Evolutionary conservation across 148 eudicot genomes (phyloP), one percentile per base, ranked within the genome.

Genomic region (Dianthus caryophyllus): DNA sequence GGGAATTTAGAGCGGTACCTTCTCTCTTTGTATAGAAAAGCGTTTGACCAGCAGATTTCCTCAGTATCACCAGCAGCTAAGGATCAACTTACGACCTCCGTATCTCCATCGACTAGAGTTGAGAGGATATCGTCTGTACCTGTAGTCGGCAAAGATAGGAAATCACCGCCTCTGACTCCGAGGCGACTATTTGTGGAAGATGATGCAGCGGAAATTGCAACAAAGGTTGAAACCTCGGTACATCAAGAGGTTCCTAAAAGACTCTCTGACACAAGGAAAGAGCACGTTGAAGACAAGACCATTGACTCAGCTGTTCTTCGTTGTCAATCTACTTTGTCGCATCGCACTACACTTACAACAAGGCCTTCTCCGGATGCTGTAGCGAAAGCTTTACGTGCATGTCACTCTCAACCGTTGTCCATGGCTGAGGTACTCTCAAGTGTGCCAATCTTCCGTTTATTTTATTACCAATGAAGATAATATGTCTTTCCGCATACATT

Each of bases 401-500:
- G 99, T 67, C 90, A 94, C 79, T 94, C 99, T 59, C 99, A 88
- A 72, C 99, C 97, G 1, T 73, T 88, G 78, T 90, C 97, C 50
- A 86, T 85, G 88, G 38, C 72, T 73, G 88, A 84, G 90, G 95
- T 88, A 83, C 53, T 29, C 41, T 39, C 2, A 31, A 18, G 36
- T 54, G 26, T 50, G 60, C 31, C 47, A 21, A 30, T 39, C 56
- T 66, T 66, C 20, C 21, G 8, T 54, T 30, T 44, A 21, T 12
- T 22, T 44, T 17, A 30, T 2, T n/a, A 12, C 21, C 43, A 18
- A 18, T 56, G 20, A 26, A 22, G 57, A 16, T n/a, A 24, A 26
- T 9, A 9, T 24, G n/a, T 54, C 53, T 9, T 33, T 17, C 38
- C 38, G 38, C 12, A 27, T 16, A 30, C 44, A 64, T 49, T 29